Percentiles rank a stretch among this genome's conserved stretches.
Evolutionary conservation across 352 stramenopile genomes (phyloP).

Genomic region (Phytopythium ostracodes): DNA sequence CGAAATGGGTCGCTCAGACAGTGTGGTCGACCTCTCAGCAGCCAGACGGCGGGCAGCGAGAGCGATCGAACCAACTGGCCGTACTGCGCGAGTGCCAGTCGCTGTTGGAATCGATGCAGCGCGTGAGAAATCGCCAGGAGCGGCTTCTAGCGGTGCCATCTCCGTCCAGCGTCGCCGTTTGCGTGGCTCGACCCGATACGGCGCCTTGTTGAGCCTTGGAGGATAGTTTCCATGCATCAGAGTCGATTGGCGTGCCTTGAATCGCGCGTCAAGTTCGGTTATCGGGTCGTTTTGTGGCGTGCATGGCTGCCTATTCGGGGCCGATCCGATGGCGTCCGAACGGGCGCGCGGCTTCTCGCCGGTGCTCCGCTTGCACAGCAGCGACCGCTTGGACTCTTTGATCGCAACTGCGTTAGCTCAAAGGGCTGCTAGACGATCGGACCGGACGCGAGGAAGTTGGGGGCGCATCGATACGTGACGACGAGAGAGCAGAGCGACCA

Average conservation of each 20-base stretch:
- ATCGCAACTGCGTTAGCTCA: background rate
- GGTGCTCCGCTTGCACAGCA: background rate
- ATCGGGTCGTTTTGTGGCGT: background rate
- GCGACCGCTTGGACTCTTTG: background rate
- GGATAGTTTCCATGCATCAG: background rate
- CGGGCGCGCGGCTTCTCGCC: background rate
- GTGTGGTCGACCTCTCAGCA: slow-evolving; percentile 12
- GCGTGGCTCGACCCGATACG: background rate
- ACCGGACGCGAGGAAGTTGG: background rate
- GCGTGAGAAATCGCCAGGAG: background rate
- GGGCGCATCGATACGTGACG: background rate
- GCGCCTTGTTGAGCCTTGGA: background rate
- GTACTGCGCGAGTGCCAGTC: slow-evolving; percentile 20
- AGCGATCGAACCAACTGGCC: slow-evolving; percentile 5
- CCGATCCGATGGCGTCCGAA: background rate
- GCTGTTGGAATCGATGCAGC: slow-evolving; percentile 8
- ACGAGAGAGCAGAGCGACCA: background rate
- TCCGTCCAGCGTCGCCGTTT: background rate
- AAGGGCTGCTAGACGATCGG: background rate
- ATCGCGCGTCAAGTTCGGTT: too few relatives aligned
- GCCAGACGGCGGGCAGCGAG: background rate
- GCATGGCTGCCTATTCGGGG: background rate
- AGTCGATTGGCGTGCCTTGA: background rate
- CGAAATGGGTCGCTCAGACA: slow-evolving; percentile 17
- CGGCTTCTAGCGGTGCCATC: background rate